phyloP scores from a whole-genome alignment of 768 basidiomycete species.

The Tephrocybe sp. region DNA sequence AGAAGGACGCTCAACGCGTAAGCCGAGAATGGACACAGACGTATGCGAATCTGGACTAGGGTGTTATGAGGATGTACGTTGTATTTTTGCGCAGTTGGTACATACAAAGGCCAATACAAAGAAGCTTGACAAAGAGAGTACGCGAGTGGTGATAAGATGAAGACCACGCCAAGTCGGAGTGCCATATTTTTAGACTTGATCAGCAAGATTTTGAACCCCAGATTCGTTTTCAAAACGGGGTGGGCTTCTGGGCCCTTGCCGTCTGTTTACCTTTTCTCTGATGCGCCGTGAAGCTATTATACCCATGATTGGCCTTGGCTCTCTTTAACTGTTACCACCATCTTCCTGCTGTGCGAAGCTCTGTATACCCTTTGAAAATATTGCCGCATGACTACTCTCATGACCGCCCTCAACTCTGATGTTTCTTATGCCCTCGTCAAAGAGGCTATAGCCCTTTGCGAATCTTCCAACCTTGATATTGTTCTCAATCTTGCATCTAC shows the following conservation, averaged over 20 bases:
- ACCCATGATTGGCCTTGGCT: conserved; percentile 13
- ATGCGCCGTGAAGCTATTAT: conserved; percentile 16
- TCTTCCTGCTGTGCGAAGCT: not conserved
- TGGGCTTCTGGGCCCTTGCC: conserved; percentile 11
- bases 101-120: conserved; percentile 8
- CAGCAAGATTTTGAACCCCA: conserved; percentile 25
- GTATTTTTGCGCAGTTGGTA: not conserved
- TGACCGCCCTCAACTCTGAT: conserved; percentile 22
- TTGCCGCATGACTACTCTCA: not conserved
- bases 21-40: conserved; percentile 95
- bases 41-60: conserved; percentile 53
- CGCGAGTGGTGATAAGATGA: conserved; percentile 15
- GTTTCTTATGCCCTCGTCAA: conserved; percentile 25
- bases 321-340: conserved; percentile 8
- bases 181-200: conserved; percentile 21
- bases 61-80: not conserved
- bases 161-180: conserved; percentile 10
- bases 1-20: conserved; percentile 89
- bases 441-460: conserved; percentile 18
- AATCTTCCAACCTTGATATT: conserved; percentile 13
- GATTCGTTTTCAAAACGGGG: conserved; percentile 21
- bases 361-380: not conserved
- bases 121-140: conserved; percentile 4
- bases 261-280: conserved; percentile 20
- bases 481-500: conserved; percentile 26